Base-by-base conservation (phyloP, 192 early-diverging fungal species). In the Glomus cerebriforme region DNA sequence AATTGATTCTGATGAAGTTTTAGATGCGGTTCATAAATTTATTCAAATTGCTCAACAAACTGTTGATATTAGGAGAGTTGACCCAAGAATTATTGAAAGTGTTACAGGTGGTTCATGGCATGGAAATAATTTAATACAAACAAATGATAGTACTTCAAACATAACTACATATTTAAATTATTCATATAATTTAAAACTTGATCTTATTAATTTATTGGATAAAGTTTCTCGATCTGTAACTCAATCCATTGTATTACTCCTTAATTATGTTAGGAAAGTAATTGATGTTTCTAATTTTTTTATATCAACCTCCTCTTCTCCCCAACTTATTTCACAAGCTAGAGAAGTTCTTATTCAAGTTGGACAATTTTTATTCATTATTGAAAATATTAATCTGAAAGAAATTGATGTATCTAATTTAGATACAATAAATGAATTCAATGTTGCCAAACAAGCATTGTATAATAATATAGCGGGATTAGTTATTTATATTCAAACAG, bases 11-110 rank as follows among this genome's bases (percentile, higher is more conserved):
- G 89, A 89, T 60, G 96, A 95, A 59, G 90, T 97, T 27, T 83
- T 96, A 29, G 83, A 86, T 13, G 84, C 92, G 12, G 93, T 97
- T 7, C 89, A 90, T 39, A 84, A 89, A 29, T 98, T 98, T 81
- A 89, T 94, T n/a, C 81, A 81, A 32, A 87, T 89, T 22, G 93
- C 91, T 9, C 86, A 91, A 79, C 81, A 90, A n/a, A 80, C 83
- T 15, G 82, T 82, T n/a, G 66, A 69, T 27, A 78, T 78, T 26
- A 78, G 24, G 60, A 26, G 47, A 35, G 45, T 69, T 59, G 77
- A 69, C 24, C 77, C 77, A 37, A 64, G 37, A 59, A 60, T 78
- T 27, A 24, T 69, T 12, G 66, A 78, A 37, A 54, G 66, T 69
- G 7, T 49, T 35, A 59, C 19, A 59, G 66, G 66, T 69, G 77